phyloP scores from a whole-genome alignment of 2,329 filamentous ascomycete species.

The Plenodomus tracheiphilus region DNA sequence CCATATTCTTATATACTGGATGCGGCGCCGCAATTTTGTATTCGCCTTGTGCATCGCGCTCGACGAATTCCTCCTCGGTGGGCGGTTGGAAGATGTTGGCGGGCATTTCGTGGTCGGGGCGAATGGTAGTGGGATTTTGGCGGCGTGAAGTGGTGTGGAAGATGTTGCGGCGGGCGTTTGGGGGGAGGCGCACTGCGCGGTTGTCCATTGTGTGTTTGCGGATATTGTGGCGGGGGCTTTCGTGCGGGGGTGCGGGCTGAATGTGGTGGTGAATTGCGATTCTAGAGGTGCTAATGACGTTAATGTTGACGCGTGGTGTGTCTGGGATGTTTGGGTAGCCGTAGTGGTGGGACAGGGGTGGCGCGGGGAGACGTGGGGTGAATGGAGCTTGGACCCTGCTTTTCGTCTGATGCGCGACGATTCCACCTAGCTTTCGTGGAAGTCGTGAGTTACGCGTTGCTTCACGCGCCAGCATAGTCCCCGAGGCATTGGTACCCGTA shows the following conservation, averaged over 20 bases:
- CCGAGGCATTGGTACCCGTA: background rate
- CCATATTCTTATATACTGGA: slow-evolving; percentile 28
- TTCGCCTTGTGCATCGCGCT: slow-evolving; percentile 53
- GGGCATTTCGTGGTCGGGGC: slow-evolving; percentile 19
- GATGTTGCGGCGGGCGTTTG: slow-evolving; percentile 34
- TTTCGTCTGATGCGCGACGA: background rate
- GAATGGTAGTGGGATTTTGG: slow-evolving; percentile 27
- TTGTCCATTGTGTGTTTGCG: slow-evolving; percentile 1
- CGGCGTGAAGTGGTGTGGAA: slow-evolving; percentile 29
- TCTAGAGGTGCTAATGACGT: slow-evolving; percentile 6
- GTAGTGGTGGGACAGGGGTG: slow-evolving; percentile 16
- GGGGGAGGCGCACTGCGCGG: slow-evolving; percentile 32
- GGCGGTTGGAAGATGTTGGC: slow-evolving; percentile 23
- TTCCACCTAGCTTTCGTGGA: background rate
- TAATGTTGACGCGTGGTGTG: slow-evolving; percentile 18
- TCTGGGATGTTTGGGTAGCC: slow-evolving; percentile 16
- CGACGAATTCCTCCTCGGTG: slow-evolving; percentile 51
- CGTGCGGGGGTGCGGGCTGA: background rate
- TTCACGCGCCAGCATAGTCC: slow-evolving; percentile 3
- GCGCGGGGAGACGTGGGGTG: slow-evolving; percentile 9
- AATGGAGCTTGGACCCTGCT: slow-evolving; percentile 10
- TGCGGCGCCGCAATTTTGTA: slow-evolving; percentile 46
- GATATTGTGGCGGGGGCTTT: background rate
- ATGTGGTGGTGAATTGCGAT: background rate
- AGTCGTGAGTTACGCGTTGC: background rate